These are phyloP conservation scores for Aurifilum marmelostoma DNA, from an alignment of 2,329 filamentous ascomycete genomes.

Conservation along the genomic window DNA sequence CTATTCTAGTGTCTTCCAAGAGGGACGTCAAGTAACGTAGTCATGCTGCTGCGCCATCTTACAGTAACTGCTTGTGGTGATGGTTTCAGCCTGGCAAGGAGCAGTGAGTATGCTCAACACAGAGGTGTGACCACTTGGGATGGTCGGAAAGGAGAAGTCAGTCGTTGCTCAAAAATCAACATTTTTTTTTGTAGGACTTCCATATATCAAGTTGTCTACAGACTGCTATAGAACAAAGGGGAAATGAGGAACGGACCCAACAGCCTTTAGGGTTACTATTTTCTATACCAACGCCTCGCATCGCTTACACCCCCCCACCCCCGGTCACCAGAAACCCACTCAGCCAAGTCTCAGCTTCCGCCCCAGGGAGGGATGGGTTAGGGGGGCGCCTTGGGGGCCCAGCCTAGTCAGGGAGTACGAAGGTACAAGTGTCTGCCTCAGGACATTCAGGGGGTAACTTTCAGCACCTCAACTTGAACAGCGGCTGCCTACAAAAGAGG, in stretches of 20 bases:
- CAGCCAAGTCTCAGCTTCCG: slow-evolving; percentile 25
- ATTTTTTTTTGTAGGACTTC: neutral
- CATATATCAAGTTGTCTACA: no score
- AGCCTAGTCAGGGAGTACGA: neutral
- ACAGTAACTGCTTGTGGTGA: neutral
- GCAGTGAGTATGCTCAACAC: neutral
- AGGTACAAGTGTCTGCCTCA: neutral
- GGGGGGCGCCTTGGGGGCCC: neutral
- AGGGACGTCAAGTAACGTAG: neutral
- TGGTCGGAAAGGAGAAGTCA: neutral
- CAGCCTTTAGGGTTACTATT: neutral
- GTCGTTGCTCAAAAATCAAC: neutral
- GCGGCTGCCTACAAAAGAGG: slow-evolving; percentile 23
- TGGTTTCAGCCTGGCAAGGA: neutral
- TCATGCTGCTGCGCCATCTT: no score
- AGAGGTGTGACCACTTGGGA: neutral
- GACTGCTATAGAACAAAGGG: neutral
- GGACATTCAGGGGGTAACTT: neutral
- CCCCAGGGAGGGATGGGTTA: slow-evolving; percentile 11
- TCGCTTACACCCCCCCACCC: neutral
- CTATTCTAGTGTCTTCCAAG: neutral
- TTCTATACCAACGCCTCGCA: neutral
- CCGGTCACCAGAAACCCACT: slow-evolving; percentile 8
- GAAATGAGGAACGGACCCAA: neutral
- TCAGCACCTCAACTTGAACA: neutral